Conservation (phyloP, 495 filamentous ascomycete species). For the Aspergillus mulundensis region DNA sequence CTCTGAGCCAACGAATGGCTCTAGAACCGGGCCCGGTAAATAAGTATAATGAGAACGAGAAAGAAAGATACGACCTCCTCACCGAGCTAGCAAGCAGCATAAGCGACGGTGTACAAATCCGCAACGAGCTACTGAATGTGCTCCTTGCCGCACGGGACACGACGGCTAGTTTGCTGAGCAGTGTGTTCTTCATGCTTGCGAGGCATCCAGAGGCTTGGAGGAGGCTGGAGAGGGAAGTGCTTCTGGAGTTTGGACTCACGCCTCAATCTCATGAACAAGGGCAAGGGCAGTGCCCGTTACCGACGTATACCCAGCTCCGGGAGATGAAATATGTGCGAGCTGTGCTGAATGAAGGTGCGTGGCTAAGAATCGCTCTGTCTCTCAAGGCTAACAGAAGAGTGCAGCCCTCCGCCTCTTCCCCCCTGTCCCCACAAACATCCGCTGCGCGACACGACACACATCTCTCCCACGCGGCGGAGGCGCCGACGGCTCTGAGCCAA, state of each 20-base stretch:
- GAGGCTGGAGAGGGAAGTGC: conserved; percentile 43
- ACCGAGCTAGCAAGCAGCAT: conserved; percentile 19
- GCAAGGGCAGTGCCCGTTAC: background rate
- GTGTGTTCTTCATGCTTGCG: conserved; percentile 49
- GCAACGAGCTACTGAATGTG: conserved; percentile 52
- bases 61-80: conserved; percentile 13
- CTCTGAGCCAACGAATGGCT: conserved; percentile 12
- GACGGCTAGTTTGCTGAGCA: conserved; percentile 50
- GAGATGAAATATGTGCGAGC: conserved; percentile 36
- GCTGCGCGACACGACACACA: conserved; percentile 46
- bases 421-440: conserved; percentile 45
- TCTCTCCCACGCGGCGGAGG: conserved; percentile 49
- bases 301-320: conserved; percentile 27
- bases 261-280: conserved; percentile 10
- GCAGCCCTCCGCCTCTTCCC: conserved; percentile 45
- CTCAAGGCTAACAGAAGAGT: conserved; percentile 8
- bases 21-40: background rate
- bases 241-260: conserved; percentile 29
- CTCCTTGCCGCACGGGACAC: conserved; percentile 34
- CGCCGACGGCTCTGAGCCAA: conserved; percentile 39
- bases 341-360: conserved; percentile 35
- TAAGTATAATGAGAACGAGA: background rate
- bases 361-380: no score
- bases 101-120: conserved; percentile 30
- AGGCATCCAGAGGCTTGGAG: conserved; percentile 35